These are phyloP conservation scores for Scheffersomyces stambukii DNA, from an alignment of 1,139 yeast species.

Conservation along the genomic window DNA sequence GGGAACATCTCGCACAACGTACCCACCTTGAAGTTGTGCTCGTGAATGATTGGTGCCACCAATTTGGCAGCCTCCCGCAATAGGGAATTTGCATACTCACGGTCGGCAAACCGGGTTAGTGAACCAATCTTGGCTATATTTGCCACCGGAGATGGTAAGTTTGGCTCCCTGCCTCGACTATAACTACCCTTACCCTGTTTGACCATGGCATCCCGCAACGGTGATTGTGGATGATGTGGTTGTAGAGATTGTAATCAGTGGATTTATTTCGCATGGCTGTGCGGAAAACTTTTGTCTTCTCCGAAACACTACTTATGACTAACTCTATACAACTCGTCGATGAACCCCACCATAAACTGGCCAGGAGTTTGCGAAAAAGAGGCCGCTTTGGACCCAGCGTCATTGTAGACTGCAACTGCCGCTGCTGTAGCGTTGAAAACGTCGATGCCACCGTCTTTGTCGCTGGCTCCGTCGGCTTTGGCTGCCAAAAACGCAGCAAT, in stretches of 20 bases:
- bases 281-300: neutral
- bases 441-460: constrained; percentile 11
- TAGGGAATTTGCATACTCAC: constrained; percentile 54
- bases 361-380: constrained; percentile 41
- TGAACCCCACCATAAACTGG: constrained; percentile 40
- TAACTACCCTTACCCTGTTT: constrained; percentile 11
- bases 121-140: constrained; percentile 52
- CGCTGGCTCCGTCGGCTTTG: constrained; percentile 19
- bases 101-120: constrained; percentile 48
- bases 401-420: constrained; percentile 62
- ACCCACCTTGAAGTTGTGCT: constrained; percentile 62
- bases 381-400: constrained; percentile 61
- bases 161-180: constrained; percentile 7
- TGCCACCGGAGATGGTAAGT: constrained; percentile 41
- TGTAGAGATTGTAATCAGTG: neutral
- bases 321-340: constrained; percentile 37
- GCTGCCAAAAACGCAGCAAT: constrained; percentile 61
- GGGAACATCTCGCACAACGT: constrained; percentile 82
- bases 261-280: neutral
- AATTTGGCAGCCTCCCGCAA: constrained; percentile 57
- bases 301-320: constrained; percentile 7
- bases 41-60: constrained; percentile 74
- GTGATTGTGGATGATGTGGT: neutral
- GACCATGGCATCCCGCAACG: constrained; percentile 10
- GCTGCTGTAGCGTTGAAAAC: constrained; percentile 48